Conservation (phyloP, 768 basidiomycete genomes). For the Leccinellum albellum region DNA sequence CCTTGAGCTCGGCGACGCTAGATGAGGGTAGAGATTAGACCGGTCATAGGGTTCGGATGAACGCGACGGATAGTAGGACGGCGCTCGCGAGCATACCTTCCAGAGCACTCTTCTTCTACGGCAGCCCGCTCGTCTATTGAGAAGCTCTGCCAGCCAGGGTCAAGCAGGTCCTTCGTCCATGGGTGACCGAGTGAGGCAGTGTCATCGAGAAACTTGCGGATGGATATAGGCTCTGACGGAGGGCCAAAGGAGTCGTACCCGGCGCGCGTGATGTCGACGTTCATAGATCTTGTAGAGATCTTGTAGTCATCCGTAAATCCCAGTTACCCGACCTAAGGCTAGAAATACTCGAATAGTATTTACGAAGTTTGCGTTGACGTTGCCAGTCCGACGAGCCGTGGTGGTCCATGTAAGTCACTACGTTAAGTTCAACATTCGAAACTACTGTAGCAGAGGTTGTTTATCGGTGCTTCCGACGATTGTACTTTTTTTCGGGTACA, state of each 20-base stretch:
- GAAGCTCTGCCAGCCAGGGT: conserved; percentile 23
- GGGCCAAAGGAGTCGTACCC: conserved; percentile 59
- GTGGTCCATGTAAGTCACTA: too few species aligned
- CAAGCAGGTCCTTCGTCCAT: conserved; percentile 5
- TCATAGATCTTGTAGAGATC: conserved; percentile 12
- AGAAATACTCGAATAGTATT: background rate
- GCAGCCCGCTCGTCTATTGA: conserved; percentile 26
- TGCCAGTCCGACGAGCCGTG: too few species aligned
- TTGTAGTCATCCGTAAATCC: background rate
- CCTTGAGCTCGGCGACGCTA: conserved; percentile 53
- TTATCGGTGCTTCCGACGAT: too few species aligned
- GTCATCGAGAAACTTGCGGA: conserved; percentile 43
- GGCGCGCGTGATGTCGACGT: conserved; percentile 22
- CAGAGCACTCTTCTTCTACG: conserved; percentile 39
- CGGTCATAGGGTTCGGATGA: background rate
- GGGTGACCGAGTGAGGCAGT: conserved; percentile 18
- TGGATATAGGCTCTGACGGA: conserved; percentile 50
- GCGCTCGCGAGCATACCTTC: conserved; percentile 29
- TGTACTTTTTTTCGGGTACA: too few species aligned
- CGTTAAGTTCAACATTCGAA: too few species aligned
- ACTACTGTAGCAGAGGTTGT: too few species aligned
- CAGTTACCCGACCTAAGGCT: too few species aligned
- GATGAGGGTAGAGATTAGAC: background rate
- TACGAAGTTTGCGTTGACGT: background rate
- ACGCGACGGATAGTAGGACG: background rate